phyloP scores from a whole-genome alignment of 73 alveolate genomes.

The Paraurostyla sp. region DNA sequence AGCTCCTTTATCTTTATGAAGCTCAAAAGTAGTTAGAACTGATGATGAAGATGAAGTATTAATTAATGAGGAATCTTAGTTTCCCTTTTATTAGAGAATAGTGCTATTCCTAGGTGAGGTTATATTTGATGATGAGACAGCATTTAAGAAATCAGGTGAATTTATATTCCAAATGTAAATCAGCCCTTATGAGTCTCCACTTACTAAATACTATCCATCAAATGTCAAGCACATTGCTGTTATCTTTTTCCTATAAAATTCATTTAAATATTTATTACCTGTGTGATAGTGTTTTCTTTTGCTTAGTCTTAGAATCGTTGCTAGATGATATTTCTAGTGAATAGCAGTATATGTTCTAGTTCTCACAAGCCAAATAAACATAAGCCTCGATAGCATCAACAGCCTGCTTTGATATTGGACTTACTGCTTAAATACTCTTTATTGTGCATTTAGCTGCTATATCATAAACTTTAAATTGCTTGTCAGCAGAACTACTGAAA shows the following conservation, averaged over 20 bases:
- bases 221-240: conserved; percentile 51
- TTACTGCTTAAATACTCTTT: not conserved
- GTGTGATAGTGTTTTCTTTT: conserved; percentile 26
- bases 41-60: too few relatives aligned
- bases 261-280: not conserved
- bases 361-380: conserved; percentile 55
- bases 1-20: conserved; percentile 60
- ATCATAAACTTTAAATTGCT: conserved; percentile 51
- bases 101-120: not conserved
- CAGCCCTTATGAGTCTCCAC: conserved; percentile 49
- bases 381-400: conserved; percentile 28
- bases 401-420: conserved; percentile 16
- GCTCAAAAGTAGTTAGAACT: conserved; percentile 19
- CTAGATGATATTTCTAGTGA: not conserved
- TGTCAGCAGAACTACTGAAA: conserved; percentile 46
- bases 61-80: too few relatives aligned
- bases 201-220: conserved; percentile 36
- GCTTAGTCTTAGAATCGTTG: conserved; percentile 17
- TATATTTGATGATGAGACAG: not conserved
- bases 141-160: not conserved
- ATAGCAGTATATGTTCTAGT: conserved; percentile 37
- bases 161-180: conserved; percentile 59
- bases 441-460: conserved; percentile 21
- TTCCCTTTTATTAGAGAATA: too few relatives aligned
- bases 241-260: conserved; percentile 46